Evolutionary conservation across 164 flowering plant species (phyloP).

Genomic region (Piper longum): DNA sequence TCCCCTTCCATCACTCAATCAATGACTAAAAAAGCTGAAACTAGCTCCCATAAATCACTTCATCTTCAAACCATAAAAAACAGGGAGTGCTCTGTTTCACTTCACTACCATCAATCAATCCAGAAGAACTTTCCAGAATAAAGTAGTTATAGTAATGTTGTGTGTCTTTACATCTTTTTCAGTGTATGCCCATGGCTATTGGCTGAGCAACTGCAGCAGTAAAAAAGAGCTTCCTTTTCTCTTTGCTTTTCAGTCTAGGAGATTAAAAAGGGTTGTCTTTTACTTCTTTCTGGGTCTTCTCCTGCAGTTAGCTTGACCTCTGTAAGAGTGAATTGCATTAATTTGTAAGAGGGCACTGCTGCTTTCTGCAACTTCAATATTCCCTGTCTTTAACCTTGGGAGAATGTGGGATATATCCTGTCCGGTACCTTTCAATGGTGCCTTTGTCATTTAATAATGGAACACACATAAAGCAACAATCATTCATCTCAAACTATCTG

Average conservation of each 20-base stretch:
- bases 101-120: background rate
- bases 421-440: too few relatives aligned
- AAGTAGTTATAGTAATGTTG: background rate
- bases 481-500: too few relatives aligned
- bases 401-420: too few relatives aligned
- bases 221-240: conserved; percentile 15
- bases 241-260: background rate
- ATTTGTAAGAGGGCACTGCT: too few relatives aligned
- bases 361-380: too few relatives aligned
- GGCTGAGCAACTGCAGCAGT: conserved; percentile 6
- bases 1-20: conserved; percentile 38
- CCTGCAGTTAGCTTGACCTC: too few relatives aligned
- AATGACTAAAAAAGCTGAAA: background rate
- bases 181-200: conserved; percentile 4
- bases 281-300: background rate
- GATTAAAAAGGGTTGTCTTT: background rate
- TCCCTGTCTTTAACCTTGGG: too few relatives aligned
- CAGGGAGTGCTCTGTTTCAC: background rate
- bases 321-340: too few relatives aligned
- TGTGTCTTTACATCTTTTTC: background rate
- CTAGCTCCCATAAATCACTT: background rate
- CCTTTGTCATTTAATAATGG: too few relatives aligned
- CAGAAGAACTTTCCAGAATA: conserved; percentile 10
- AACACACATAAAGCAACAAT: too few relatives aligned
- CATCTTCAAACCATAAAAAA: too few relatives aligned